Evolutionary conservation across 2,329 filamentous ascomycete species (phyloP), one percentile per base, ranked within the genome.

Genomic region (Lecanicillium sp.): DNA sequence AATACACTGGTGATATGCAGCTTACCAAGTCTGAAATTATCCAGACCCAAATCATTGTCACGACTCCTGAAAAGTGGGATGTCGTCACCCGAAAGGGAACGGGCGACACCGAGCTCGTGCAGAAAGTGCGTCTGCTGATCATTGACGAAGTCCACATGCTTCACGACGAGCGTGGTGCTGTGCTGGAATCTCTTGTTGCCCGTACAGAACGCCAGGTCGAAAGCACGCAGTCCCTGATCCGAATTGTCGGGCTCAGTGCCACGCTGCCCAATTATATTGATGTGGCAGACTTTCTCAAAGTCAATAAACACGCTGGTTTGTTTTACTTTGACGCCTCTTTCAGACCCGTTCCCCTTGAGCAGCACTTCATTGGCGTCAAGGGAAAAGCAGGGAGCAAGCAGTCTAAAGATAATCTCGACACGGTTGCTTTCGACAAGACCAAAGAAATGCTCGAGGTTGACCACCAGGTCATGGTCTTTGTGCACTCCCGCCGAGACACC

Each of bases 71-170:
- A 68, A 98, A 98, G 68, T 98, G 94, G 94, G 93, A 98, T 64
- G 93, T 98, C 1, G 88, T 98, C 5, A 98, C 93, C 3, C 79
- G 93, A 52, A 98, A 97, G 67, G 94, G 91, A 49, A 97, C 90
- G 1, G 93, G 94, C 14, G 93, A 98, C 62, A 97, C 93, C 0
- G 93, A 97, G 62, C 78, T 98, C 3, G 94, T 98, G 12, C 93
- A 98, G 60, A 98, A 98, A 64, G 93, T 98, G 20, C 83, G 91
- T 10, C 74, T 98, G 2, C 77, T 98, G 51, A 97, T 98, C 59
- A 97, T 98, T 53, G 93, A 98, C 65, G 93, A 98, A 69, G 93
- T 98, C 1, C 93, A 98, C 62, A 98, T 98, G 94, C 83, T 98
- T 58, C 94, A 98, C 60, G 93, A 98, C 63, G 93, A 97, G 66